Percentiles rank a stretch among this genome's conserved stretches.
phyloP scores from a whole-genome alignment of 495 filamentous ascomycete genomes.

The Aspergillus bridgeri region DNA sequence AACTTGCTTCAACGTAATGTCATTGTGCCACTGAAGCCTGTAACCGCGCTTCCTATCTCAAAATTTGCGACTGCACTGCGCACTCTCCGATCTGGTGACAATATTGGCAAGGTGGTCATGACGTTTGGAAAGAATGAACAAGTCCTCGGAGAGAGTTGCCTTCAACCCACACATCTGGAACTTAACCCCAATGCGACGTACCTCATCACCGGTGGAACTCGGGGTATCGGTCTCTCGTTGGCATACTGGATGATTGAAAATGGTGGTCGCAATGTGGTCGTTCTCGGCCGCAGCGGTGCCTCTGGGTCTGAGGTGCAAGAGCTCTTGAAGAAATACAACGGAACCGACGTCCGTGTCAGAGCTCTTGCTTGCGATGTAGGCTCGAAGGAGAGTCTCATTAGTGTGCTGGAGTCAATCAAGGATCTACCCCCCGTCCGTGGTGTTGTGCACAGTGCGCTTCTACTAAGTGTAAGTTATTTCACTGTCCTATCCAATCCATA shows the following conservation, averaged over 20 bases:
- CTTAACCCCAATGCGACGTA: background rate
- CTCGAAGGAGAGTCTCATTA: background rate
- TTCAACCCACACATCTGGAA: background rate
- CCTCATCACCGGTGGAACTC: background rate
- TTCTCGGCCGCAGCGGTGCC: constrained; percentile 1
- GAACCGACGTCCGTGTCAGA: background rate
- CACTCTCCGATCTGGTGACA: background rate
- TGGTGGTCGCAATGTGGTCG: background rate
- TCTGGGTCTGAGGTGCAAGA: background rate
- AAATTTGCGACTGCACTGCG: background rate
- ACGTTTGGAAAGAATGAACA: background rate
- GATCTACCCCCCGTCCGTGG: background rate
- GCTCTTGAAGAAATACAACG: background rate
- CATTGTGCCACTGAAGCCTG: background rate
- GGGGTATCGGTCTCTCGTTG: background rate
- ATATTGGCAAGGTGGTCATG: background rate
- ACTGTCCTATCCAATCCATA: background rate
- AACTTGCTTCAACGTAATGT: background rate
- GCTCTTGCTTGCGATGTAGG: constrained; percentile 1
- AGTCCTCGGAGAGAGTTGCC: background rate
- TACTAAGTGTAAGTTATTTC: background rate
- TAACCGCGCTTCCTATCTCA: background rate
- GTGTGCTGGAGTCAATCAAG: background rate
- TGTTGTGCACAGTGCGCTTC: background rate
- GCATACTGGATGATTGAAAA: constrained; percentile 1